Base-by-base conservation (phyloP, 225 moss, liverwort and hornwort species). In the Neckera pumila region DNA sequence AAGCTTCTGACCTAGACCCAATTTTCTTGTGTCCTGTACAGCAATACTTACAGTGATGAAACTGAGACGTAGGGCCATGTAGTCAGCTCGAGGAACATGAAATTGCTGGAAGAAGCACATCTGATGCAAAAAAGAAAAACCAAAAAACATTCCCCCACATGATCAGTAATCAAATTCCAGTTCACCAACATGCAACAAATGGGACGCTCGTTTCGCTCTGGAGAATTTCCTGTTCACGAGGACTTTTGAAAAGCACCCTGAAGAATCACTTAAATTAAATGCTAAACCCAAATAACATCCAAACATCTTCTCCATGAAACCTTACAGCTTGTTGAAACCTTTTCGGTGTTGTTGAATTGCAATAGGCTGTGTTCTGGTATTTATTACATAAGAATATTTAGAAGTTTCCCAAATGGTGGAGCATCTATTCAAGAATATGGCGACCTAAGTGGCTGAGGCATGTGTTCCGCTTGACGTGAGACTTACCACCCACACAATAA, bases 41-140 rank as follows among this genome's bases (percentile, higher is more conserved):
- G 51, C 34, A 70, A 59, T 66, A 59, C 94, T 89, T 90, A 95
- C 96, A 61, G 81, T 88, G 88, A 95, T 92, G 79, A 97, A 97
- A 56, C 96, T 96, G 12, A 92, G 84, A 42, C 97, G 93, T 4
- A 96, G 93, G 16, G 94, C 89, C 62, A 95, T 92, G 91, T 97
- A 97, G 65, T 97, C 97, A 20, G 95, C 86, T 42, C 92, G 90
- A 80, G 95, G 93, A 42, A 97, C 92, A 79, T 87, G 80, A 36
- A 96, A 94, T 87, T 97, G 97, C 40, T 92, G 95, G 89, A 97
- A 97, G 86, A 96, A 97, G 89, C 96, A 97, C 63, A 96, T 87
- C 95, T 96, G 86, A 27, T 72, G 42, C 80, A 78, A 59, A 16
- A 76, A 13, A 51, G 19, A 4, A n/a, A 15, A 76, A 49, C 2